Conservation (phyloP, 345 rosid species). For the Eucalyptus polybractea region DNA sequence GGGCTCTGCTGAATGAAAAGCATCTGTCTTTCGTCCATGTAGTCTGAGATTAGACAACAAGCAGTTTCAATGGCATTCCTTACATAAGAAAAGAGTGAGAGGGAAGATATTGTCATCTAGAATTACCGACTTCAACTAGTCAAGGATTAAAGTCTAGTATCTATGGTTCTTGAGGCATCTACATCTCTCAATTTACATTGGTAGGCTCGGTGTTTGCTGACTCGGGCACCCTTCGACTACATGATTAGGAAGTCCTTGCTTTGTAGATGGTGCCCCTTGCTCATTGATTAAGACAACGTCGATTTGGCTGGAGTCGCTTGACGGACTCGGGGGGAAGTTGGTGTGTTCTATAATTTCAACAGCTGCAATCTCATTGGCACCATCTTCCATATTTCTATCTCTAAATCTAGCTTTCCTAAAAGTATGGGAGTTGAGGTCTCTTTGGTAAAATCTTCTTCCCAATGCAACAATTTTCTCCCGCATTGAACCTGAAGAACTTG, state of each 20-base stretch:
- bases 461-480: neutral
- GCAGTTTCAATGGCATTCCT: neutral
- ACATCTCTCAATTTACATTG: neutral
- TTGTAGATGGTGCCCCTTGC: neutral
- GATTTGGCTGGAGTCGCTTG: neutral
- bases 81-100: neutral
- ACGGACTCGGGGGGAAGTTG: neutral
- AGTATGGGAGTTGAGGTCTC: neutral
- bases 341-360: neutral
- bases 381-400: neutral
- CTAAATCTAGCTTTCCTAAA: neutral
- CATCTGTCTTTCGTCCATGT: neutral
- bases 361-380: neutral
- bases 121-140: neutral
- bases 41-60: neutral
- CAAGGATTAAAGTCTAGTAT: neutral
- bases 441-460: neutral
- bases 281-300: neutral
- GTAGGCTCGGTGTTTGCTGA: neutral
- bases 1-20: neutral
- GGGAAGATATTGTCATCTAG: neutral
- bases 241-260: neutral
- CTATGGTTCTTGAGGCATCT: neutral
- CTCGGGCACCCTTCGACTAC: neutral
- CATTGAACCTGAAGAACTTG: neutral